These are phyloP conservation scores for Leishmania tropica DNA, from an alignment of 208 protist genomes.

Conservation along the genomic window DNA sequence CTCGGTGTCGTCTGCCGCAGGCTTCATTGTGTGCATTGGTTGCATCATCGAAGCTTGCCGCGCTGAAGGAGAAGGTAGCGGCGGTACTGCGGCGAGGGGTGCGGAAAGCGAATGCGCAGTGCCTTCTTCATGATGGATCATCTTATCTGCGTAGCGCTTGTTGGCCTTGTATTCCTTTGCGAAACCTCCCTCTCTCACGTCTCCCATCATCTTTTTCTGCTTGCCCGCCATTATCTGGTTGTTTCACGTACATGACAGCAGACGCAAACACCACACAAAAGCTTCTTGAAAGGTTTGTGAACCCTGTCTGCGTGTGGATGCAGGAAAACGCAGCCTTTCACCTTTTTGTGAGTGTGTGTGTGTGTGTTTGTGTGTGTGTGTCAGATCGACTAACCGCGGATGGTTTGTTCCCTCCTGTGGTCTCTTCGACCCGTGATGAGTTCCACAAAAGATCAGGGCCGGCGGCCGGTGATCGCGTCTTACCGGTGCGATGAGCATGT, in stretches of 20 bases:
- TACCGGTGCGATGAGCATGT: slow-evolving; percentile 36
- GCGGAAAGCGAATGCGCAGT: not conserved
- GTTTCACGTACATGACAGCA: not conserved
- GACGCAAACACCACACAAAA: not conserved
- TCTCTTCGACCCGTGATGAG: slow-evolving; percentile 4
- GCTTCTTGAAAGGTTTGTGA: not conserved
- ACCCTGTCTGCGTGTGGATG: not conserved
- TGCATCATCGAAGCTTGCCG: not conserved
- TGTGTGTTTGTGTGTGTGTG: too few relatives aligned
- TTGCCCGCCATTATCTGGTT: not conserved
- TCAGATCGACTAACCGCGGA: not conserved
- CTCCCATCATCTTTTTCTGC: not conserved
- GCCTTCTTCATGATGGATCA: not conserved
- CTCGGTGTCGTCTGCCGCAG: not conserved
- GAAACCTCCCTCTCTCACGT: not conserved
- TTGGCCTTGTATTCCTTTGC: not conserved
- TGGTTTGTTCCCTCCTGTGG: not conserved
- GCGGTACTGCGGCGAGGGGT: not conserved
- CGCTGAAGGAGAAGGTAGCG: not conserved
- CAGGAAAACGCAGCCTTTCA: not conserved
- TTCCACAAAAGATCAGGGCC: not conserved
- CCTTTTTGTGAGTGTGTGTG: too few relatives aligned
- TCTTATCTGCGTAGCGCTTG: not conserved
- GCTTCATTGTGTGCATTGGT: not conserved
- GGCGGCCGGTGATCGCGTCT: not conserved